Evolutionary conservation across 129 eudicot species (phyloP), one percentile per base, ranked within the genome.

Genomic region (Escallonia herrerae): DNA sequence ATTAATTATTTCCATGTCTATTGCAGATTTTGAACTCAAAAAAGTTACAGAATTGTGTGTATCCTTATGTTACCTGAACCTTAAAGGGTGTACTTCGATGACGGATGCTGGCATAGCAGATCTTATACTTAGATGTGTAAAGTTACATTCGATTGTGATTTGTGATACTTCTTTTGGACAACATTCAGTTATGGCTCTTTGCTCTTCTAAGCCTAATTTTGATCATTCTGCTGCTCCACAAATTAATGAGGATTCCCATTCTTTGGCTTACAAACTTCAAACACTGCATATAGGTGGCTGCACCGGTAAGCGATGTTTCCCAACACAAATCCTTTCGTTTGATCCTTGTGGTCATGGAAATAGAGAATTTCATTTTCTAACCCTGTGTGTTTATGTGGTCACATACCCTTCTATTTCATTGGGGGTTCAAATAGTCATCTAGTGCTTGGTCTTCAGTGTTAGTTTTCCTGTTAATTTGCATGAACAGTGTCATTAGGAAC

Each of bases 231-330:
- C 56, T 40, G 66, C 42, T 44, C 53, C 54, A 37, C 68, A 40
- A 59, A 52, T n/a, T 44, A 72, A 64, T 49, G 67, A 68, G 58
- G 73, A 42, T 64, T 69, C 58, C 53, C 69, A 15, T 38, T 47
- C 74, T 13, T 58, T 58, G 64, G 80, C 74, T 64, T 63, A 67
- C 71, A 80, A 81, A 47, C 79, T 88, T 63, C 82, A 75, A 75
- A 61, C 73, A 65, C 77, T 93, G 74, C 91, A 85, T 60, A 80
- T 93, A 9, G 91, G 98, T 64, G 91, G 95, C 67, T 93, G 98
- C 83, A 79, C 70, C 43, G 96, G 97, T 91, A 63, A 46, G 58
- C 61, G 6, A 5, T 51, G 40, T 63, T 14, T 70, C 49, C 59
- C 37, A 53, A 7, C 10, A 54, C 54, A 41, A 66, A 11, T 39